Conservation (phyloP, 179 eudicot genomes). For the Heliamphora pulchella region DNA sequence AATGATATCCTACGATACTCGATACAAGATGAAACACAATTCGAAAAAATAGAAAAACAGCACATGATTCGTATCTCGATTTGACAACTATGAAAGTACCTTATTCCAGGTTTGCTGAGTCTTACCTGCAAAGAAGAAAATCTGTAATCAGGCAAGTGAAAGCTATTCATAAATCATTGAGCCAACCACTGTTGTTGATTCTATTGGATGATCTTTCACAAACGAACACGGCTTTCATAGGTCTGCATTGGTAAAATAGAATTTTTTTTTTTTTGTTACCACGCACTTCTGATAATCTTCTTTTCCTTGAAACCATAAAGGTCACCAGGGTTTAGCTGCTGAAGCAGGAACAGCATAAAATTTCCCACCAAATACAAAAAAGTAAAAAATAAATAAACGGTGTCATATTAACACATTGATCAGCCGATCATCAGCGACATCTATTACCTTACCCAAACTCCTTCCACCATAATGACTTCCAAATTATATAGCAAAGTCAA, state of each 20-base stretch:
- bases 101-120: too few relatives aligned
- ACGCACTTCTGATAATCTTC: background rate
- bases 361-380: background rate
- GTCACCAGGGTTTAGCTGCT: background rate
- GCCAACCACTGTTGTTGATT: background rate
- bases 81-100: too few relatives aligned
- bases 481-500: background rate
- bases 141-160: background rate
- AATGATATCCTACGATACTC: too few relatives aligned
- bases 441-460: background rate
- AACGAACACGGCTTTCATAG: background rate
- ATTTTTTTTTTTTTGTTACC: background rate
- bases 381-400: background rate
- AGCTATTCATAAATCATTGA: background rate
- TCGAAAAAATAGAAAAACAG: too few relatives aligned
- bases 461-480: background rate
- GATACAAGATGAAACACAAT: too few relatives aligned
- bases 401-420: background rate
- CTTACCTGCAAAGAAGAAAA: background rate
- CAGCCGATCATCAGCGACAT: background rate
- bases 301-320: background rate
- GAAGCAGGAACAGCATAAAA: background rate
- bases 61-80: too few relatives aligned
- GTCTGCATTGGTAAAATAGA: background rate
- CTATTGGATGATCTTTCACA: background rate